A percentile compares a stretch with the other conserved stretches of the same genome.
phyloP scores from a whole-genome alignment of 1,284 basidiomycete species.

The Earliella scabrosa region DNA sequence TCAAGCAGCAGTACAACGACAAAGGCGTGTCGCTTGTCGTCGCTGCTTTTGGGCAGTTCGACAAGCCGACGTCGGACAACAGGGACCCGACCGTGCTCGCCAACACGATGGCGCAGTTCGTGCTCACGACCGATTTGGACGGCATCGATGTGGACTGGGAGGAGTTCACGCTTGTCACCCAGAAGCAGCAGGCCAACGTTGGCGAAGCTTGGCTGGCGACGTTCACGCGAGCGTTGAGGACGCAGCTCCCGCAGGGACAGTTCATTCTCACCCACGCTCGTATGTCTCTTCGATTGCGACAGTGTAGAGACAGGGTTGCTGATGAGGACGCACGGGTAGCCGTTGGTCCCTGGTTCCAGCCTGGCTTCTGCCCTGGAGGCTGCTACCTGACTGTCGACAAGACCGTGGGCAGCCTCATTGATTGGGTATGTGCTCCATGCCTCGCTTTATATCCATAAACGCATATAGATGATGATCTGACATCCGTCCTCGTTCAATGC shows the following conservation, averaged over 20 bases:
- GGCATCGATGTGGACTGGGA: conserved; percentile 64
- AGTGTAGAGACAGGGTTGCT: too few species aligned
- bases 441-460: too few species aligned
- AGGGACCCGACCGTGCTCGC: conserved; percentile 45
- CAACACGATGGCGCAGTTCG: conserved; percentile 48
- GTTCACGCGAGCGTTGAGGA: conserved; percentile 44
- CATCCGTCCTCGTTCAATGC: too few species aligned
- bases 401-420: conserved; percentile 18
- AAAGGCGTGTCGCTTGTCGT: conserved; percentile 53
- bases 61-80: conserved; percentile 49
- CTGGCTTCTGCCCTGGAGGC: conserved; percentile 18
- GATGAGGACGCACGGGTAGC: too few species aligned
- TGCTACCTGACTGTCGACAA: conserved; percentile 22
- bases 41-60: conserved; percentile 55
- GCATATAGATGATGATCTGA: too few species aligned
- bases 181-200: conserved; percentile 37
- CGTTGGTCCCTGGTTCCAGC: conserved; percentile 15
- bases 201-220: conserved; percentile 47
- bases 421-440: neutral
- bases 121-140: conserved; percentile 39
- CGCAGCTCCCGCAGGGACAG: conserved; percentile 37
- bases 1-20: conserved; percentile 46
- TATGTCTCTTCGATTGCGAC: neutral
- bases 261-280: conserved; percentile 42
- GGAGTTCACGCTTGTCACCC: conserved; percentile 51